These are phyloP conservation scores for Schizochytrium sp. DNA, from an alignment of 108 stramenopile species.

Conservation along the genomic window DNA sequence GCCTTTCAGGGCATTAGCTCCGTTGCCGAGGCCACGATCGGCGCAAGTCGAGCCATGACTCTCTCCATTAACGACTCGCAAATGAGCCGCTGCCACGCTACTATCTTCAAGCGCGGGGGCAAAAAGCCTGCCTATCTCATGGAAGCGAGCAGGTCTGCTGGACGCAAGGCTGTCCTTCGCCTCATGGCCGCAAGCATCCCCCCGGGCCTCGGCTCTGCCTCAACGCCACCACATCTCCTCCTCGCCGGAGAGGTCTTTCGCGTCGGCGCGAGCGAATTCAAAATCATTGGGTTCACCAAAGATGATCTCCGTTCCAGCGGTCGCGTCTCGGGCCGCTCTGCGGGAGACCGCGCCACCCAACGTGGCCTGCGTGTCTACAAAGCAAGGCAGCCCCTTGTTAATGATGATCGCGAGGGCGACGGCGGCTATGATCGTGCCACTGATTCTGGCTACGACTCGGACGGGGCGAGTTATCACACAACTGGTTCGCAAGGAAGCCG, in stretches of 20 bases:
- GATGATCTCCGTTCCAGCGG: neutral
- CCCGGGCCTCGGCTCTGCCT: neutral
- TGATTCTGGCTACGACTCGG: too few relatives aligned
- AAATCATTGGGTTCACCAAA: neutral
- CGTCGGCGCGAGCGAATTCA: neutral
- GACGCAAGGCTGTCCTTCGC: neutral
- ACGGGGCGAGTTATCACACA: too few relatives aligned
- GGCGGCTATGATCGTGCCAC: too few relatives aligned
- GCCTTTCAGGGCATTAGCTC: neutral
- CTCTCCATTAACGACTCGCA: neutral
- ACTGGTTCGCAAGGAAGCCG: too few relatives aligned
- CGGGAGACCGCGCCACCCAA: neutral
- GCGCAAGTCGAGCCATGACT: neutral
- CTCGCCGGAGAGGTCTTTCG: neutral
- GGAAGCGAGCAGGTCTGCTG: neutral
- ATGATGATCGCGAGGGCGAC: too few relatives aligned
- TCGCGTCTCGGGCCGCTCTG: neutral
- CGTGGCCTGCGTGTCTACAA: neutral
- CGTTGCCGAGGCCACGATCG: neutral
- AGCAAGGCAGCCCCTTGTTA: neutral
- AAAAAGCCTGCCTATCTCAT: neutral
- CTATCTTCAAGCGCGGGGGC: neutral
- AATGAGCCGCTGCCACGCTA: slow-evolving; percentile 4
- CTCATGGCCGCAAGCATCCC: neutral
- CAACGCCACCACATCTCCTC: neutral